Base-by-base conservation (phyloP, 2,329 filamentous ascomycete genomes). In the Celoporthe dispersa region DNA sequence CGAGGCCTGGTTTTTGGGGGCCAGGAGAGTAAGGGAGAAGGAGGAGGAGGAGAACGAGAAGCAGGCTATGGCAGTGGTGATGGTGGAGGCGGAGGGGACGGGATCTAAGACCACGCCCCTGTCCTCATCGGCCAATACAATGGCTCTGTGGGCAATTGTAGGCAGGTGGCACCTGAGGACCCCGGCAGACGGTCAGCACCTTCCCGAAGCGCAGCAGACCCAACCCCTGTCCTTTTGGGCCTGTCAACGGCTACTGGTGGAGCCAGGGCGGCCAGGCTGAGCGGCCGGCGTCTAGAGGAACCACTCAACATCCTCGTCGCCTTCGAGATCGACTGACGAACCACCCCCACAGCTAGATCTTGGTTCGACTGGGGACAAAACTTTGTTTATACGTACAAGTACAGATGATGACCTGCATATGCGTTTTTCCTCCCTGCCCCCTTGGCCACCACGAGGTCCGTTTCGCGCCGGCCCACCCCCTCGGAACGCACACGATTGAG, bases 281-380 rank as follows among this genome's bases (percentile, higher is more conserved):
- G 22, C 39, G 78, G 78, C 75, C 78, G 76, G 78, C 78, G 78
- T 77, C 75, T 79, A 74, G 70, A 51, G 22, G n/a, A 59, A 35
- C 75, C 75, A 77, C 60, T 75, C 71, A 76, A 14, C 16, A 11
- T 8, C 39, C 39, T 48, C 7, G 28, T 57, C 53, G 11, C 28
- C 39, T 33, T 39, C 35, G 39, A 66, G 14, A 57, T 61, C 69
- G 51, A 35, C 44, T n/a, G 6, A 7, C 22, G 44, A 68, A 62
- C 59, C 37, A 8, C 66, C 6, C n/a, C 48, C 65, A 62, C 63
- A 71, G 59, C 64, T 51, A 64, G 63, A 72, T 72, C 72, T 68
- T 67, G 51, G 48, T 57, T 51, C 35, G 19, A 25, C 16, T 41
- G 37, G 41, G 31, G n/a, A 28, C 37, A 48, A 44, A 62, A 62